Percentiles rank a stretch among this genome's conserved stretches.
phyloP scores from a whole-genome alignment of 2,329 filamentous ascomycete species.

The Orbilia quercus region DNA sequence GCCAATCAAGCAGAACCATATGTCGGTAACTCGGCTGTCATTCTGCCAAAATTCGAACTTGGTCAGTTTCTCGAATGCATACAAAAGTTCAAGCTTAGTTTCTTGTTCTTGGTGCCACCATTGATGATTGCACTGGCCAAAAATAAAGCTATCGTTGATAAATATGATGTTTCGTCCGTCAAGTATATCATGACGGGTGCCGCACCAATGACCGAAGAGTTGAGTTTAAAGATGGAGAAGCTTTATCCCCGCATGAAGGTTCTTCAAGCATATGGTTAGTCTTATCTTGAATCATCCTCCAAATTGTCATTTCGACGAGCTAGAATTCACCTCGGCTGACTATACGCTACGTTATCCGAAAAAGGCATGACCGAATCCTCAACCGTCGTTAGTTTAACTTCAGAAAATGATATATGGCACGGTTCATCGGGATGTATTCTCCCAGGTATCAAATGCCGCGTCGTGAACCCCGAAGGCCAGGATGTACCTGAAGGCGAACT shows the following conservation, averaged over 20 bases:
- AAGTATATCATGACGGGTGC: conserved; percentile 77
- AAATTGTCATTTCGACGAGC: not conserved
- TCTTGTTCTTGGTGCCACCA: conserved; percentile 79
- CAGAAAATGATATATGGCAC: conserved; percentile 73
- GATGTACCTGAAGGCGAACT: conserved; percentile 79
- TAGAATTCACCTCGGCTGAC: not conserved
- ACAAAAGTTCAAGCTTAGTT: conserved; percentile 75
- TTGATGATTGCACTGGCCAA: conserved; percentile 82
- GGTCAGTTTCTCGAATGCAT: conserved; percentile 73
- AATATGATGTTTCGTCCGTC: conserved; percentile 79
- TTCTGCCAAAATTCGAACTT: conserved; percentile 81
- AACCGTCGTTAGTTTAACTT: conserved; percentile 74
- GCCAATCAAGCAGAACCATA: conserved; percentile 75
- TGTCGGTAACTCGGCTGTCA: conserved; percentile 77
- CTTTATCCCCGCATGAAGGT: conserved; percentile 74
- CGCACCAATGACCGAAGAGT: conserved; percentile 80
- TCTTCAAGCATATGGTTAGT: conserved; percentile 76
- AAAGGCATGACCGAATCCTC: conserved; percentile 79
- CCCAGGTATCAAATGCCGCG: conserved; percentile 73
- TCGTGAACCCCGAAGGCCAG: conserved; percentile 75
- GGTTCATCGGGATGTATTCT: conserved; percentile 79
- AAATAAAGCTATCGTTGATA: conserved; percentile 70
- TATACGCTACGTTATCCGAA: not conserved
- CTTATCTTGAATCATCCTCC: not conserved
- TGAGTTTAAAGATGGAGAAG: conserved; percentile 72